A percentile compares a stretch with the other conserved stretches of the same genome.
phyloP scores from a whole-genome alignment of 163 green algal species.

The Smithsoniella earleae region DNA sequence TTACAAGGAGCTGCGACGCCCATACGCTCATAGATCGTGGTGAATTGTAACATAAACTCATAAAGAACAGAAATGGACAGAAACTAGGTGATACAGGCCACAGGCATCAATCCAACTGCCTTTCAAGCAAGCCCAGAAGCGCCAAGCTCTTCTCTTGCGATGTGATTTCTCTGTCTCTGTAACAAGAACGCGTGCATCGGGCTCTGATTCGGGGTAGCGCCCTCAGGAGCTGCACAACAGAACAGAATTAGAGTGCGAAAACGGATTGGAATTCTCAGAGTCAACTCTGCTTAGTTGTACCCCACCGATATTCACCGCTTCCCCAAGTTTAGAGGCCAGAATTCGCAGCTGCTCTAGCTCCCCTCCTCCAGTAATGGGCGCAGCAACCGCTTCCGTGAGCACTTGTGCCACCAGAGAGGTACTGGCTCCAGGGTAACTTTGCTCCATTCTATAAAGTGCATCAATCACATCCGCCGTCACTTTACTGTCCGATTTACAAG shows the following conservation, averaged over 20 bases:
- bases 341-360: not conserved
- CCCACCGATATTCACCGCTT: too few species aligned
- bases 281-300: too few species aligned
- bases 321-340: not conserved
- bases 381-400: not conserved
- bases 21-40: not conserved
- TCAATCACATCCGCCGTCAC: too few species aligned
- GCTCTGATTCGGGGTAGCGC: not conserved
- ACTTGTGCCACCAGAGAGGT: not conserved
- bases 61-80: too few species aligned
- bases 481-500: too few species aligned
- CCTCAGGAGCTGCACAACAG: slow-evolving; percentile 5
- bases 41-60: slow-evolving; percentile 21
- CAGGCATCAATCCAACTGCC: too few species aligned
- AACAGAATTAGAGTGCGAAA: too few species aligned
- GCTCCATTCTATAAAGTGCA: not conserved
- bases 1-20: not conserved
- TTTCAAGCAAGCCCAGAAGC: not conserved
- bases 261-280: too few species aligned
- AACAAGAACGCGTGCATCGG: slow-evolving; percentile 9
- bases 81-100: too few species aligned
- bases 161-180: not conserved
- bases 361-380: not conserved
- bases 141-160: slow-evolving; percentile 1
- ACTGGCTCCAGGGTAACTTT: not conserved